These are phyloP conservation scores for Dactylellina sp. DNA, from an alignment of 2,329 filamentous ascomycete species.

Conservation along the genomic window DNA sequence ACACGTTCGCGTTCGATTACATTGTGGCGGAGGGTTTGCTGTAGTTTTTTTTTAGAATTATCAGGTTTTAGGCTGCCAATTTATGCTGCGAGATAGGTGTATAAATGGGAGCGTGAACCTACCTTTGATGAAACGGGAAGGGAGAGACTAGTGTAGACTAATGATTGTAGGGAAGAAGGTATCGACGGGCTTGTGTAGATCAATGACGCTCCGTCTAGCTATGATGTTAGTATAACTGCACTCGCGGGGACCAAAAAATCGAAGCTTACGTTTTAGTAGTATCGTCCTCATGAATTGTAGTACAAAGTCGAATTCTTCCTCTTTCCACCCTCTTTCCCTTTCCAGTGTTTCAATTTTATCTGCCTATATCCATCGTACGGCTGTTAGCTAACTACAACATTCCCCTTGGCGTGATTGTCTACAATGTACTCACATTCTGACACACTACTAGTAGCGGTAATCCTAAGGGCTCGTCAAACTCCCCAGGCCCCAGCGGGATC, in stretches of 20 bases:
- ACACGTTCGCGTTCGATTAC: slow-evolving; percentile 95
- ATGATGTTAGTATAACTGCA: slow-evolving; percentile 4
- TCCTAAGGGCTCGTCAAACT: slow-evolving; percentile 91
- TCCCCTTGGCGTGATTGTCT: no score
- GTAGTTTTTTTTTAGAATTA: slow-evolving; percentile 70
- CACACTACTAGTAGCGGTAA: slow-evolving; percentile 93
- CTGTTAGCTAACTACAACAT: no score
- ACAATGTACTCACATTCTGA: slow-evolving; percentile 76
- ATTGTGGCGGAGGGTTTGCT: slow-evolving; percentile 84
- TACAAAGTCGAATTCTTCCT: slow-evolving; percentile 96
- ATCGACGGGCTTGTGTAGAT: slow-evolving; percentile 85
- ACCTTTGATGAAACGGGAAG: slow-evolving; percentile 71
- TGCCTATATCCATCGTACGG: no score
- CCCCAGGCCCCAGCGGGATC: slow-evolving; percentile 84
- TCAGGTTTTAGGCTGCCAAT: no score
- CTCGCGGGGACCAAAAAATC: slow-evolving; percentile 63
- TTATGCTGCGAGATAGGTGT: not conserved
- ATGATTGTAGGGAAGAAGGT: slow-evolving; percentile 79
- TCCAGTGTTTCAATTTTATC: slow-evolving; percentile 92
- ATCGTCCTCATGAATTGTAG: slow-evolving; percentile 92
- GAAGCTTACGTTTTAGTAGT: slow-evolving; percentile 79
- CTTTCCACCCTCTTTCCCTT: slow-evolving; percentile 90
- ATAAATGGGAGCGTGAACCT: not conserved
- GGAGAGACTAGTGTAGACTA: slow-evolving; percentile 86
- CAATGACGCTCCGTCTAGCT: slow-evolving; percentile 80